Evolutionary conservation across 2,329 filamentous ascomycete species (phyloP).

Genomic region (Balansia obtecta): DNA sequence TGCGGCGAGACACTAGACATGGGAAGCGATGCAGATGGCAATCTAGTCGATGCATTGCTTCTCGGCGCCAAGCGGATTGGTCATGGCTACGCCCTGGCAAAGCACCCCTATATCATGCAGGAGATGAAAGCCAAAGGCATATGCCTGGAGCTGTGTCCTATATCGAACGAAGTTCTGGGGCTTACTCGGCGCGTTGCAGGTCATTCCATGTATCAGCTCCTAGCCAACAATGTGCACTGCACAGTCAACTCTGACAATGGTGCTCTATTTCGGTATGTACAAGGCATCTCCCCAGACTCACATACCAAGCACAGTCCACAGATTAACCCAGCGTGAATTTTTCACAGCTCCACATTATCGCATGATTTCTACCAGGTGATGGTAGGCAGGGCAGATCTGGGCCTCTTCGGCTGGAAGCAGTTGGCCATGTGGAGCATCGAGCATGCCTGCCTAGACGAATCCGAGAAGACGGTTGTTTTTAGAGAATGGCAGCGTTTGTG

Average conservation of each 20-base stretch:
- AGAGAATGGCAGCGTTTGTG: conserved; percentile 42
- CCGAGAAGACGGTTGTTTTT: conserved; percentile 25
- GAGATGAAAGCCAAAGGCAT: conserved; percentile 50
- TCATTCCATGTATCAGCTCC: conserved; percentile 53
- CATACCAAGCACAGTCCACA: neutral
- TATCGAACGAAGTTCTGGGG: conserved; percentile 65
- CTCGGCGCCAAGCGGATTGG: conserved; percentile 58
- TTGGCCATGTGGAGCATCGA: conserved; percentile 50
- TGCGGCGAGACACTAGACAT: conserved; percentile 63
- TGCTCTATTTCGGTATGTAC: conserved; percentile 51
- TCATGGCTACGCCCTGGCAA: conserved; percentile 57
- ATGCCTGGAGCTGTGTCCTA: conserved; percentile 65
- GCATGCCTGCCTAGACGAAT: conserved; percentile 39
- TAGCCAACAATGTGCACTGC: conserved; percentile 63
- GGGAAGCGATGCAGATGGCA: conserved; percentile 51
- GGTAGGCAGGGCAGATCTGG: conserved; percentile 55
- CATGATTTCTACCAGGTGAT: conserved; percentile 71
- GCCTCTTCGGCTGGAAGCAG: conserved; percentile 59
- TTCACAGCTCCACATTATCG: conserved; percentile 51
- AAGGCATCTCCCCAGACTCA: neutral
- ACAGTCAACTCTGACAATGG: conserved; percentile 66
- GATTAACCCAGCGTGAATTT: neutral
- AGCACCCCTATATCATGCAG: conserved; percentile 54
- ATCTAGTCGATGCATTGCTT: conserved; percentile 55
- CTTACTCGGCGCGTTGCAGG: conserved; percentile 52